Evolutionary conservation across 2,329 filamentous ascomycete genomes (phyloP).

Genomic region (Exserohilum rostratum): DNA sequence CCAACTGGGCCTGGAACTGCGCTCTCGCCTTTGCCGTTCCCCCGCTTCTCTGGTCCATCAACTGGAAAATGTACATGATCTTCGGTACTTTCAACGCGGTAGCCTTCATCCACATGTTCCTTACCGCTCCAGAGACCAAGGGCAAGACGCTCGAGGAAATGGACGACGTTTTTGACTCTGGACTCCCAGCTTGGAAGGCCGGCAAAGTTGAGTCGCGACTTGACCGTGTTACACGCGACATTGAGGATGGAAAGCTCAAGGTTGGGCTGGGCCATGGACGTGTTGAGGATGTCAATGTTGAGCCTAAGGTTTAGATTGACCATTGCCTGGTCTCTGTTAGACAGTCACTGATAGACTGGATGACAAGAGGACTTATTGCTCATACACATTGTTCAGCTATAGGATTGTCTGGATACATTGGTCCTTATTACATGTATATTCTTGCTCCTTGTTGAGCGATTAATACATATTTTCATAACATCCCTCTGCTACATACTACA

Average conservation of each 20-base stretch:
- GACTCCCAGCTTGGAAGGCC: slow-evolving; percentile 45
- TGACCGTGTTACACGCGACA: slow-evolving; percentile 43
- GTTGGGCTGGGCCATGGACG: slow-evolving; percentile 16
- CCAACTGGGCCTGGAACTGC: slow-evolving; percentile 50
- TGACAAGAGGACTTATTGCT: too few species aligned
- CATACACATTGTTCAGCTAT: too few species aligned
- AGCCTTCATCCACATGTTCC: slow-evolving; percentile 49
- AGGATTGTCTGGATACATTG: too few species aligned
- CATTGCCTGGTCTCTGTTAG: not conserved
- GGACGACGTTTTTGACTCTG: slow-evolving; percentile 49
- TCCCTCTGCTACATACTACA: too few species aligned
- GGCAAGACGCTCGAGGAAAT: slow-evolving; percentile 51
- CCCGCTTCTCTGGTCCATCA: slow-evolving; percentile 49
- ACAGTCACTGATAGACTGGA: too few species aligned
- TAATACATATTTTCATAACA: too few species aligned
- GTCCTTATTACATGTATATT: too few species aligned
- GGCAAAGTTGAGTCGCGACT: slow-evolving; percentile 39
- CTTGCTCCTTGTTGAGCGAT: too few species aligned
- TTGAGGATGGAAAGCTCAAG: slow-evolving; percentile 46
- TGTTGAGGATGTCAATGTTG: slow-evolving; percentile 22
- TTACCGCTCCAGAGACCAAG: slow-evolving; percentile 50
- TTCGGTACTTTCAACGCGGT: slow-evolving; percentile 49
- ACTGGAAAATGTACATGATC: slow-evolving; percentile 53
- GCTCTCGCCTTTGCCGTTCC: slow-evolving; percentile 51
- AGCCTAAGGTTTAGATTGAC: slow-evolving; percentile 23